phyloP scores from a whole-genome alignment of 2,329 filamentous ascomycete genomes.

The Colletotrichum gloeosporioides region DNA sequence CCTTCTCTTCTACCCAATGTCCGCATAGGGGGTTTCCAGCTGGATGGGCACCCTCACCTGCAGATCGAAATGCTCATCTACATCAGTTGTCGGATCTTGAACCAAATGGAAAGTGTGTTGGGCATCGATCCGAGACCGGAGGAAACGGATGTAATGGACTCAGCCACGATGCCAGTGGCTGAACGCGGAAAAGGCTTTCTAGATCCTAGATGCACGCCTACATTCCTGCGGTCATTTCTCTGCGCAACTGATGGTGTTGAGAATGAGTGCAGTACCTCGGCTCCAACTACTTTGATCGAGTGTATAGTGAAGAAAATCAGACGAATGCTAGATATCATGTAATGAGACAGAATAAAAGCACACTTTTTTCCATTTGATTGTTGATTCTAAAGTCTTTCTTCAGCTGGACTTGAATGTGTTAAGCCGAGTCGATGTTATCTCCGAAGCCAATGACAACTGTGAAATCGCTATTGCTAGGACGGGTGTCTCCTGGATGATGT shows the following conservation, averaged over 20 bases:
- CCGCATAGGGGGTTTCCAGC: not conserved
- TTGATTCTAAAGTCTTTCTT: accelerated
- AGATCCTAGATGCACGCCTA: not conserved
- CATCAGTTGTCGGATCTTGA: not conserved
- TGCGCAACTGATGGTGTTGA: not conserved
- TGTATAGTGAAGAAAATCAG: not conserved
- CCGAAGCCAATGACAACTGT: accelerated
- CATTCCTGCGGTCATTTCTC: not conserved
- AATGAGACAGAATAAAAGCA: accelerated
- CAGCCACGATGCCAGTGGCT: accelerated
- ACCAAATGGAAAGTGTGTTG: not conserved
- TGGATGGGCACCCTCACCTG: not conserved
- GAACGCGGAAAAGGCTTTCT: accelerated
- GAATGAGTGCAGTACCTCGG: accelerated
- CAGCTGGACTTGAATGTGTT: too few species aligned
- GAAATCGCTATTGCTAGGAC: too few species aligned
- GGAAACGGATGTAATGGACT: not conserved
- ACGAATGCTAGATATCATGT: not conserved
- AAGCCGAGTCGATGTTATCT: accelerated
- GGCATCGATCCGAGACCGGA: accelerated
- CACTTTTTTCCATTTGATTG: accelerated
- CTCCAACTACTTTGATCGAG: not conserved
- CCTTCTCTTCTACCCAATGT: not conserved
- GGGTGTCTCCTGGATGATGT: too few species aligned
- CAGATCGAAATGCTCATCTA: not conserved